A percentile compares a stretch with the other conserved stretches of the same genome.
Conservation (phyloP, 164 flowering plant species). For the Berberis vulgaris region DNA sequence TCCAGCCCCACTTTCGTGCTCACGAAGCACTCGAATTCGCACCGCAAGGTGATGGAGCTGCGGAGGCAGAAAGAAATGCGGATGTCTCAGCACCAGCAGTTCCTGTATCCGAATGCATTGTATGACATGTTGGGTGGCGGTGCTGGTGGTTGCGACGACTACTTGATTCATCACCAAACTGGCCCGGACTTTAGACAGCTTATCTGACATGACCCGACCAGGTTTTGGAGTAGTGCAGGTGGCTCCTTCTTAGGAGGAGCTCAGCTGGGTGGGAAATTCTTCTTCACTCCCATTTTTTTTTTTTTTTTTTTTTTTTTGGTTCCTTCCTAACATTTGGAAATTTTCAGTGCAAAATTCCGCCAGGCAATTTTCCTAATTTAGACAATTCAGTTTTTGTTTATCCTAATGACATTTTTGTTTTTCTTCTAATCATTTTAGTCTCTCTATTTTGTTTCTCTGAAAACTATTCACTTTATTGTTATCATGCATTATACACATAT, state of each 20-base stretch:
- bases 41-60: slow-evolving; percentile 37
- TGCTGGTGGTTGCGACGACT: not conserved
- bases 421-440: no score
- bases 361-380: no score
- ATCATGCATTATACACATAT: no score
- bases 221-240: not conserved
- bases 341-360: no score
- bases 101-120: slow-evolving; percentile 18
- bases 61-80: slow-evolving; percentile 34
- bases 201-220: not conserved
- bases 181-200: slow-evolving; percentile 4
- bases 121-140: slow-evolving; percentile 13
- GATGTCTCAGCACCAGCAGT: slow-evolving; percentile 23
- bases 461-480: no score
- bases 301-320: no score
- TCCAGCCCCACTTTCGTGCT: slow-evolving; percentile 36
- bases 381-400: no score
- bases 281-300: no score
- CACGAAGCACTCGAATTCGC: slow-evolving; percentile 40
- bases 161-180: slow-evolving; percentile 7
- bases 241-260: not conserved
- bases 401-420: no score
- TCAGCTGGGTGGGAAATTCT: not conserved
- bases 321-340: no score
- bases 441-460: no score